Percentiles rank a stretch among this genome's conserved stretches.
Conservation (phyloP, 495 filamentous ascomycete genomes). For the Podospora didyma region DNA sequence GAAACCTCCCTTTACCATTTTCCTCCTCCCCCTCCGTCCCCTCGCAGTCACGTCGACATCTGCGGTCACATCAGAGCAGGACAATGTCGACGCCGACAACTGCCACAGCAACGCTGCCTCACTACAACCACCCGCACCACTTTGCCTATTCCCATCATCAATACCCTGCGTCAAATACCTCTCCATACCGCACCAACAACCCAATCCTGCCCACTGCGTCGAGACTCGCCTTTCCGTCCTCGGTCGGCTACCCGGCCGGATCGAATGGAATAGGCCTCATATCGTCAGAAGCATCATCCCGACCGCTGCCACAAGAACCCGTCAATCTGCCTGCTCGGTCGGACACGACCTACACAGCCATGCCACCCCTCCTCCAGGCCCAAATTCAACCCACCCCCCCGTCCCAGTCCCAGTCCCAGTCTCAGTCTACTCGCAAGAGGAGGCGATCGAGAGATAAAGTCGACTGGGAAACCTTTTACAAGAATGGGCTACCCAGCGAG, state of each 20-base stretch:
- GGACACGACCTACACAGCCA: constrained; percentile 22
- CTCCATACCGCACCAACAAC: constrained; percentile 49
- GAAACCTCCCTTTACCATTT: background rate
- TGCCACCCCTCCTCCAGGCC: constrained; percentile 25
- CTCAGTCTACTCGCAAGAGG: constrained; percentile 42
- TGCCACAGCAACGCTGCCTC: constrained; percentile 69
- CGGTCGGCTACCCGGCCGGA: constrained; percentile 28
- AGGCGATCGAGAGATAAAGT: constrained; percentile 61
- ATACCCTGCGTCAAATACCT: constrained; percentile 29
- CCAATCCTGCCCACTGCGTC: constrained; percentile 48
- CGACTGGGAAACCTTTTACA: constrained; percentile 89
- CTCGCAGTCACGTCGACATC: constrained; percentile 14
- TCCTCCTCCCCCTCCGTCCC: background rate
- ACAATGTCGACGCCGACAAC: constrained; percentile 84
- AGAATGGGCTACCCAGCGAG: constrained; percentile 87
- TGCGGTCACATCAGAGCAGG: constrained; percentile 17
- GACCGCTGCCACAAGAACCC: constrained; percentile 28
- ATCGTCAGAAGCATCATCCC: constrained; percentile 28
- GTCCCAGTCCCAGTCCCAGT: constrained; percentile 25
- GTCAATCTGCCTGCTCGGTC: constrained; percentile 19
- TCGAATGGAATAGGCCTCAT: constrained; percentile 34
- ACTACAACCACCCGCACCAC: constrained; percentile 52
- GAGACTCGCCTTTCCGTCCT: constrained; percentile 41
- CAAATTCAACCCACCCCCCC: constrained; percentile 25
- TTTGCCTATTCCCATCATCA: constrained; percentile 67